Percentiles rank a stretch among this genome's conserved stretches.
Evolutionary conservation across 2,329 filamentous ascomycete species (phyloP).

Genomic region (Hypoxylon sp.): DNA sequence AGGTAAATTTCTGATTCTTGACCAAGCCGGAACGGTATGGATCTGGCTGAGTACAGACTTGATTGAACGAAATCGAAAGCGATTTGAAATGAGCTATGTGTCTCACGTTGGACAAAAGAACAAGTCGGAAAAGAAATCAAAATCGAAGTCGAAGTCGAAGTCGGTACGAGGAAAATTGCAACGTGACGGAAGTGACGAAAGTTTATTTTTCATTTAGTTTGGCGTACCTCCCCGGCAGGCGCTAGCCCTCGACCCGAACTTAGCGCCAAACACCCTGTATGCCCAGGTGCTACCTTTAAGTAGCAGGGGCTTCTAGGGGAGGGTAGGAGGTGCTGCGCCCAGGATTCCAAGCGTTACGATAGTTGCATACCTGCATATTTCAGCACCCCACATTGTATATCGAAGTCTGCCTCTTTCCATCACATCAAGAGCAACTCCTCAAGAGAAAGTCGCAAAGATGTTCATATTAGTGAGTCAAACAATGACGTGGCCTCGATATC

Average conservation of each 20-base stretch:
- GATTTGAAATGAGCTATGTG: not conserved
- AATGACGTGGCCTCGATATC: not conserved
- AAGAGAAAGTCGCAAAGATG: constrained; percentile 52
- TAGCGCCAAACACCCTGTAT: not conserved
- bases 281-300: too few species aligned
- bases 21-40: not conserved
- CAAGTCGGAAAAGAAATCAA: not conserved
- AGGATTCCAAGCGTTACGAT: not conserved
- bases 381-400: not conserved
- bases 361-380: constrained; percentile 1
- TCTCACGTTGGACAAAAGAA: not conserved
- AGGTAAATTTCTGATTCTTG: not conserved
- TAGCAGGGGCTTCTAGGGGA: too few species aligned
- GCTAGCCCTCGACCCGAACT: not conserved
- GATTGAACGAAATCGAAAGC: not conserved
- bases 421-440: not conserved
- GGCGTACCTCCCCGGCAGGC: too few species aligned
- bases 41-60: not conserved
- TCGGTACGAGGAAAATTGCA: not conserved
- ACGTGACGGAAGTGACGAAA: not conserved
- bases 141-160: not conserved
- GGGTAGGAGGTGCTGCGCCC: too few species aligned
- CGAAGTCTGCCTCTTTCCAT: not conserved
- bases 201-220: not conserved
- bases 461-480: constrained; percentile 62